Evolutionary conservation across 1,284 basidiomycete species (phyloP).

Genomic region (Erythrobasidium hasegawianum): DNA sequence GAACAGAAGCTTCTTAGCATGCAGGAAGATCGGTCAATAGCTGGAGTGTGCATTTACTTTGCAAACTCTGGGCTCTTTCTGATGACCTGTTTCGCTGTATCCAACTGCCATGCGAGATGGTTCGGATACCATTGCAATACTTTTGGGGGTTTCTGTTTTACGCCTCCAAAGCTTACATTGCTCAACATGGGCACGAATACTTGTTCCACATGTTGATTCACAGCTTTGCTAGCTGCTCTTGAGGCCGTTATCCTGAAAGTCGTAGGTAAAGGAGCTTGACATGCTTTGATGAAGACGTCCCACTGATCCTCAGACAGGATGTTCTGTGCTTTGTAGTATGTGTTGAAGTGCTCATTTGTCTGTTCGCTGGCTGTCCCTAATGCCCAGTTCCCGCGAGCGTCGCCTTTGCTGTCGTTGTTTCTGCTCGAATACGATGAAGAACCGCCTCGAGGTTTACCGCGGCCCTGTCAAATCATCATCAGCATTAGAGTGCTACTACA

Average conservation of each 20-base stretch:
- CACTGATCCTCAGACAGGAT: constrained; percentile 65
- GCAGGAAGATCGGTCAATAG: no score
- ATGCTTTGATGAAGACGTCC: constrained; percentile 64
- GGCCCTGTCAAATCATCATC: no score
- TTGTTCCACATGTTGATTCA: constrained; percentile 44
- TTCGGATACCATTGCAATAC: constrained; percentile 91
- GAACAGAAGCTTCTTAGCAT: background rate
- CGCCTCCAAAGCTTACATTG: constrained; percentile 72
- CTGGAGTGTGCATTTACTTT: no score
- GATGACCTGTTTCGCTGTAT: constrained; percentile 82
- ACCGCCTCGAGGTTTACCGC: background rate
- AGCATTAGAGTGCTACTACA: no score
- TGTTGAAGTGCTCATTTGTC: constrained; percentile 63
- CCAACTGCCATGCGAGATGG: constrained; percentile 91
- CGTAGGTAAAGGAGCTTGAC: constrained; percentile 77
- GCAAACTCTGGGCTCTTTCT: constrained; percentile 92
- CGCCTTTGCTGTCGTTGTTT: constrained; percentile 5
- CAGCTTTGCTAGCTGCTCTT: constrained; percentile 53
- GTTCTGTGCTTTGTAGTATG: constrained; percentile 61
- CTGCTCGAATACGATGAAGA: constrained; percentile 1
- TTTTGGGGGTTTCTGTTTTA: constrained; percentile 68
- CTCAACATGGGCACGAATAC: constrained; percentile 72
- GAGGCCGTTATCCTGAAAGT: constrained; percentile 88
- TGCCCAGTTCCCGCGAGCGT: background rate
- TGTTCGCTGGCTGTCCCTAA: no score